These are phyloP conservation scores for Seiridium unicorne DNA, from an alignment of 2,329 filamentous ascomycete genomes.

Conservation along the genomic window DNA sequence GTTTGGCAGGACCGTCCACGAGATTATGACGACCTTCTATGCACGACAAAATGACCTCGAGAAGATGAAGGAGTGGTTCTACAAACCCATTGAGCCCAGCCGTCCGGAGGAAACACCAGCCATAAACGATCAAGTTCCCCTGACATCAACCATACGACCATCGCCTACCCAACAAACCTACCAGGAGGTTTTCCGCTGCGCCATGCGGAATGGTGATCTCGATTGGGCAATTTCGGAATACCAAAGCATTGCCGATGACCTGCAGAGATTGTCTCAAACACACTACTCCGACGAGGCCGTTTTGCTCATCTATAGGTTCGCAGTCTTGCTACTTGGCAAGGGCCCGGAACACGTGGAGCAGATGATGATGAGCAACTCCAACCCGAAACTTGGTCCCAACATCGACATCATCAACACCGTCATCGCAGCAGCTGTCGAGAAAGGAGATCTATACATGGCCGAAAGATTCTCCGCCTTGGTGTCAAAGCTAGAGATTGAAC, in stretches of 20 bases:
- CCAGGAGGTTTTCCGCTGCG: slow-evolving; percentile 57
- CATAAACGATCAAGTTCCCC: neutral
- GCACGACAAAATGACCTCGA: slow-evolving; percentile 53
- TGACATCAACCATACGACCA: neutral
- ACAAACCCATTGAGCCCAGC: slow-evolving; percentile 45
- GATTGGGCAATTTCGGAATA: slow-evolving; percentile 65
- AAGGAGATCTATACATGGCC: slow-evolving; percentile 67
- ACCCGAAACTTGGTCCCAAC: slow-evolving; percentile 54
- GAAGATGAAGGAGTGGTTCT: slow-evolving; percentile 69
- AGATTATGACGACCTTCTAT: slow-evolving; percentile 61
- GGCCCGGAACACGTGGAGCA: slow-evolving; percentile 69
- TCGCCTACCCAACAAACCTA: slow-evolving; percentile 45
- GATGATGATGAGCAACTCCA: slow-evolving; percentile 59
- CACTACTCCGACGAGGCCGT: slow-evolving; percentile 60
- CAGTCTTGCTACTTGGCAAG: slow-evolving; percentile 66
- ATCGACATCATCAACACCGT: slow-evolving; percentile 75
- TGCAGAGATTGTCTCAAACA: slow-evolving; percentile 18
- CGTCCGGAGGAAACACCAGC: slow-evolving; percentile 15
- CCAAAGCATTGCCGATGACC: slow-evolving; percentile 42
- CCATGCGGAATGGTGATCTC: slow-evolving; percentile 55
- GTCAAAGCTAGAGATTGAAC: slow-evolving; percentile 60
- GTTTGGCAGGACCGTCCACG: slow-evolving; percentile 45
- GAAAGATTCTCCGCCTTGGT: slow-evolving; percentile 71
- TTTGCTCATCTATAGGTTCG: slow-evolving; percentile 63
- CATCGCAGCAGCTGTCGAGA: slow-evolving; percentile 69